Percentiles rank a stretch among this genome's conserved stretches.
Conservation (phyloP, 768 basidiomycete species). For the Multifurca ochricompacta region DNA sequence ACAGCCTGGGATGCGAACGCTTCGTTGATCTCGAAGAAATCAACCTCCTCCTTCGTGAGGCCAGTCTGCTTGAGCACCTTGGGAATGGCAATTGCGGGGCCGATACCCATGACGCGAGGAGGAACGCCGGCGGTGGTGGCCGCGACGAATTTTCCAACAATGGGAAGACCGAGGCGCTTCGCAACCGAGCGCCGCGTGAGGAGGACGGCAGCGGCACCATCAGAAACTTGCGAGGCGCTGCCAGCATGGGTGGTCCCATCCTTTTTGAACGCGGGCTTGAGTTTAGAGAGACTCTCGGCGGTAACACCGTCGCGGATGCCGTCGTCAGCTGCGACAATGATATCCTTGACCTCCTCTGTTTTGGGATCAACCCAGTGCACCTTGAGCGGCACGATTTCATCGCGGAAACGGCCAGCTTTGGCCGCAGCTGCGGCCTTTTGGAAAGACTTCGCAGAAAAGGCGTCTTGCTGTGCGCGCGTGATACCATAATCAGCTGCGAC, state of each 20-base stretch:
- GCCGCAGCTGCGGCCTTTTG: constrained; percentile 76
- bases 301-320: constrained; percentile 85
- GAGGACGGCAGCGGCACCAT: constrained; percentile 87
- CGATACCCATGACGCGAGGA: constrained; percentile 86
- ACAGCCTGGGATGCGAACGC: constrained; percentile 83
- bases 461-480: constrained; percentile 71
- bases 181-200: constrained; percentile 75
- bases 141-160: constrained; percentile 78
- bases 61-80: constrained; percentile 60
- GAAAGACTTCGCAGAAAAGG: constrained; percentile 78
- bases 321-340: constrained; percentile 74
- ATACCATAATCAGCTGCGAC: constrained; percentile 73
- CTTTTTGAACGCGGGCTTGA: constrained; percentile 80
- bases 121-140: constrained; percentile 71
- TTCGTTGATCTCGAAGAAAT: constrained; percentile 91
- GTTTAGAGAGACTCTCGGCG: constrained; percentile 62
- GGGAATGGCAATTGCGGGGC: constrained; percentile 85
- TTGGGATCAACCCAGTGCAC: constrained; percentile 65
- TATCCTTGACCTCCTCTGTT: constrained; percentile 56
- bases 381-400: constrained; percentile 77
- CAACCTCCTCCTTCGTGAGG: constrained; percentile 61
- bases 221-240: constrained; percentile 86
- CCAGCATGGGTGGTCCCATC: constrained; percentile 75
- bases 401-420: constrained; percentile 73
- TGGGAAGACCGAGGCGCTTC: constrained; percentile 74